Conservation (phyloP, 805 yeast genomes). For the Kodamaea nitidulidarum region DNA sequence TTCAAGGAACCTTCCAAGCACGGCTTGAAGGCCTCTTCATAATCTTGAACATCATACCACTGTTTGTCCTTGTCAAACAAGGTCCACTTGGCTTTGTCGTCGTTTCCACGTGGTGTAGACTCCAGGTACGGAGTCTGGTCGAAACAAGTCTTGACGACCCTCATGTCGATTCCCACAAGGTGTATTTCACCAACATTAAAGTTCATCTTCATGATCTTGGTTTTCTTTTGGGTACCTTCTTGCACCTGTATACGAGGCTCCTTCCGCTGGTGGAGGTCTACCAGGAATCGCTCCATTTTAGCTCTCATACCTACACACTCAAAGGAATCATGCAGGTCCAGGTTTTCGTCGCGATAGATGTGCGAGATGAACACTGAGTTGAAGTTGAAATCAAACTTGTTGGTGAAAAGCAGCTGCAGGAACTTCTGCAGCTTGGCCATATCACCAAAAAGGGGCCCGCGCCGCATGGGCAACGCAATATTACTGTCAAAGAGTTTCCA, state of each 20-base stretch:
- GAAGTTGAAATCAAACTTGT: constrained; percentile 72
- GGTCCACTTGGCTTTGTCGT: constrained; percentile 15
- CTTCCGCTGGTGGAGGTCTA: constrained; percentile 40
- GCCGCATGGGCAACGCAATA: constrained; percentile 71
- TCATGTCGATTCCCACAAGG: constrained; percentile 52
- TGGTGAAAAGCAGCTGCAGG: constrained; percentile 68
- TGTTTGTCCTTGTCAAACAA: constrained; percentile 50
- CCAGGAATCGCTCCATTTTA: constrained; percentile 34
- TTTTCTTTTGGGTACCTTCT: constrained; percentile 45
- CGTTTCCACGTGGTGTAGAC: constrained; percentile 12
- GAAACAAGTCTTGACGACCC: constrained; percentile 51
- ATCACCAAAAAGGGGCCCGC: constrained; percentile 67
- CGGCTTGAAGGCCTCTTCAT: constrained; percentile 50
- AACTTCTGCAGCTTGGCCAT: constrained; percentile 58
- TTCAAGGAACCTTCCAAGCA: constrained; percentile 34
- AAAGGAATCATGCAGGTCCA: constrained; percentile 31
- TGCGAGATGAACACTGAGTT: constrained; percentile 75
- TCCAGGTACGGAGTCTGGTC: constrained; percentile 16
- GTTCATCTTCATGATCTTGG: constrained; percentile 50
- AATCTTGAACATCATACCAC: constrained; percentile 66
- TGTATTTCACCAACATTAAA: constrained; percentile 65
- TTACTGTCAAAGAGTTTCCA: constrained; percentile 82
- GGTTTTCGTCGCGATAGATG: constrained; percentile 51
- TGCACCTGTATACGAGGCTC: constrained; percentile 34
- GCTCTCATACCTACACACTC: constrained; percentile 66